These are phyloP conservation scores for Entomortierella beljakovae DNA, from an alignment of 192 early-diverging fungal genomes.

Conservation along the genomic window DNA sequence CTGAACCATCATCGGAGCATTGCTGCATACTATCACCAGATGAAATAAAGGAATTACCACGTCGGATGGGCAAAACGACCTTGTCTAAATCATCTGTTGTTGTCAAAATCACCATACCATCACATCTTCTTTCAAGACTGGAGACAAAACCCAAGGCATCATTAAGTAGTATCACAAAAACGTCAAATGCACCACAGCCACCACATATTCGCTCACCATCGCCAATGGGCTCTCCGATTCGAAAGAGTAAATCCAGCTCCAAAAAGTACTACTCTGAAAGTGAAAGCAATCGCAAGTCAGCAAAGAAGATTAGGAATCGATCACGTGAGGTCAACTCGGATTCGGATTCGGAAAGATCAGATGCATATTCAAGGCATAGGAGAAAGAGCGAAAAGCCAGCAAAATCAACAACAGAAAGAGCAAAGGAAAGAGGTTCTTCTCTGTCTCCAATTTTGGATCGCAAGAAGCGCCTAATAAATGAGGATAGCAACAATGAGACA, in stretches of 20 bases:
- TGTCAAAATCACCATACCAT: constrained; percentile 19
- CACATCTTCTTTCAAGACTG: constrained; percentile 4
- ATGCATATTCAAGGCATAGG: not conserved
- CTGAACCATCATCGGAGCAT: constrained; percentile 4
- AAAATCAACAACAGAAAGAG: not conserved
- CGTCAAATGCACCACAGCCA: not conserved
- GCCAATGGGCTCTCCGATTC: not conserved
- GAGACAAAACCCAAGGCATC: not conserved
- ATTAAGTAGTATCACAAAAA: not conserved
- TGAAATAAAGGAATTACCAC: constrained; percentile 5
- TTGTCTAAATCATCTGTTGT: constrained; percentile 11
- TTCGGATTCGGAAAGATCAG: not conserved
- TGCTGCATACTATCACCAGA: constrained; percentile 15
- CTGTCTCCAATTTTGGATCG: not conserved
- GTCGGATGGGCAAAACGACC: not conserved
- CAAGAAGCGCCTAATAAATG: not conserved
- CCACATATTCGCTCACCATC: not conserved
- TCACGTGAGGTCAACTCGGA: not conserved
- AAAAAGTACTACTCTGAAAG: constrained; percentile 3
- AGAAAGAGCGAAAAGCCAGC: not conserved
- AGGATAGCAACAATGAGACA: not conserved
- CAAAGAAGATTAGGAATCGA: not conserved
- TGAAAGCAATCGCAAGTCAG: not conserved
- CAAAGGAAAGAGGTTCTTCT: not conserved
- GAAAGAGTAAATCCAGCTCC: not conserved